These are phyloP conservation scores for Irpex sp. DNA, from an alignment of 1,284 basidiomycete species.

Conservation along the genomic window DNA sequence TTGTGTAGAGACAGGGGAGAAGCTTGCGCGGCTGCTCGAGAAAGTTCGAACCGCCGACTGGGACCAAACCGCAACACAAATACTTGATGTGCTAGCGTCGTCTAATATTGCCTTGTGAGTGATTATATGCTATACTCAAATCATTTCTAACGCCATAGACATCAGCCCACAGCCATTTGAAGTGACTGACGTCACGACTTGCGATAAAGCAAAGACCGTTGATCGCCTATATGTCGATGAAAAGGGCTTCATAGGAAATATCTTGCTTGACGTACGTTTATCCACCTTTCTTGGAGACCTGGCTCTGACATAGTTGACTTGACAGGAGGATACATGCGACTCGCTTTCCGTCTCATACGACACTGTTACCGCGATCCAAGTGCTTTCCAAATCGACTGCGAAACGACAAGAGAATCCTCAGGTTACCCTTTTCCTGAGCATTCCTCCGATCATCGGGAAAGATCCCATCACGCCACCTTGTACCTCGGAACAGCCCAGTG, in stretches of 20 bases:
- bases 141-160: slow-evolving; percentile 1
- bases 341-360: slow-evolving; percentile 40
- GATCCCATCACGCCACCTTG: slow-evolving; percentile 9
- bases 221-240: slow-evolving; percentile 51
- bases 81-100: slow-evolving; percentile 44
- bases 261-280: slow-evolving; percentile 37
- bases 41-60: slow-evolving; percentile 42
- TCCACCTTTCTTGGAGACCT: neutral
- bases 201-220: slow-evolving; percentile 33
- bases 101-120: slow-evolving; percentile 48
- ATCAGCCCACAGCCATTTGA: slow-evolving; percentile 59
- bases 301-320: slow-evolving; percentile 6
- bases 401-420: slow-evolving; percentile 20
- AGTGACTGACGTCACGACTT: slow-evolving; percentile 37
- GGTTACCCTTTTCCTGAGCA: slow-evolving; percentile 8
- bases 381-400: slow-evolving; percentile 32
- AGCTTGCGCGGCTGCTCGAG: slow-evolving; percentile 41
- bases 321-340: slow-evolving; percentile 40
- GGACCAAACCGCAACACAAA: slow-evolving; percentile 46
- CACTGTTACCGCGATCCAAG: slow-evolving; percentile 37
- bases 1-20: slow-evolving; percentile 20
- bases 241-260: slow-evolving; percentile 46
- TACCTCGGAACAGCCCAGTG: neutral
- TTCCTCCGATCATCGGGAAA: slow-evolving; percentile 17
- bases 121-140: slow-evolving; percentile 1